phyloP scores from a whole-genome alignment of 2,329 filamentous ascomycete species.

The Penicillium sp. region DNA sequence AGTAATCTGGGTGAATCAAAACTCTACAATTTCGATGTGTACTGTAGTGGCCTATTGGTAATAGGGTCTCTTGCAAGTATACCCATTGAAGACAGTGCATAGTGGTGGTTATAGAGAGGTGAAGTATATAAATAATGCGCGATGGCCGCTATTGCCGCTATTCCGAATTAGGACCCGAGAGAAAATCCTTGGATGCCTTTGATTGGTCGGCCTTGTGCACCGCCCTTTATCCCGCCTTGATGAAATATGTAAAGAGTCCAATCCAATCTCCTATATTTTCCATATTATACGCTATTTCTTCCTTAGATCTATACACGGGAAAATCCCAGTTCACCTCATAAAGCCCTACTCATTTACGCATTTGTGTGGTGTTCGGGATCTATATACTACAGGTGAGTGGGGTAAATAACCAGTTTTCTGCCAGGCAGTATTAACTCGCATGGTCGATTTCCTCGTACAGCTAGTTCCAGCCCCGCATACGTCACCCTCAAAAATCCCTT shows the following conservation, averaged over 20 bases:
- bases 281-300: background rate
- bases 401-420: background rate
- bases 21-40: too few species aligned
- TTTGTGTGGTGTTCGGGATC: background rate
- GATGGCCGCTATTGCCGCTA: constrained; percentile 4
- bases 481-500: constrained; percentile 35
- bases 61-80: background rate
- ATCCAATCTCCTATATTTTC: too few species aligned
- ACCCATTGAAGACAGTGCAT: too few species aligned
- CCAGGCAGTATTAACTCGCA: background rate
- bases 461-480: constrained; percentile 38
- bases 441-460: background rate
- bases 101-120: background rate
- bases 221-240: background rate
- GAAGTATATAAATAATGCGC: background rate
- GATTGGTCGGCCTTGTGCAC: background rate
- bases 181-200: too few species aligned
- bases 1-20: too few species aligned
- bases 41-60: background rate
- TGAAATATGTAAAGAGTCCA: background rate
- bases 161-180: background rate
- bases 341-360: background rate
- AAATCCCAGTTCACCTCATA: background rate
- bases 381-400: background rate
- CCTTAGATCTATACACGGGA: background rate